phyloP scores from a whole-genome alignment of 1,139 yeast species.

The Protomyces pachydermus region DNA sequence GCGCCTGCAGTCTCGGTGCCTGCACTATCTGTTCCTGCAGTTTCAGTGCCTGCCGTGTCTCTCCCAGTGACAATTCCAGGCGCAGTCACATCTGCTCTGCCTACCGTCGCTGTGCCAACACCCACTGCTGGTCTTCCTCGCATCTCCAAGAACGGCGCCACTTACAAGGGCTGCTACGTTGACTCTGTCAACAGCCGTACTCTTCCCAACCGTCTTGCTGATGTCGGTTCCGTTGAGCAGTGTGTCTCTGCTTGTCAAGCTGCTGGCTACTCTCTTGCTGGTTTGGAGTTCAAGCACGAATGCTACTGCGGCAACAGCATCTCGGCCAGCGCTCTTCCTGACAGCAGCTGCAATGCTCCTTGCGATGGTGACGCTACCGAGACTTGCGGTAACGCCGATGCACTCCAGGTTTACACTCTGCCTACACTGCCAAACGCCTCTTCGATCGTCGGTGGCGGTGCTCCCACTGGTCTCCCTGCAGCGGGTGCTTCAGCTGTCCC shows the following conservation, averaged over 20 bases:
- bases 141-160: not conserved
- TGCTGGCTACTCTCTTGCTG: constrained; percentile 6
- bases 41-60: not conserved
- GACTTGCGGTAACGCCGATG: constrained; percentile 4
- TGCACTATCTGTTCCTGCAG: no score
- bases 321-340: not conserved
- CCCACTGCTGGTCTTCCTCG: not conserved
- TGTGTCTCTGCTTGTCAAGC: not conserved
- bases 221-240: constrained; percentile 2
- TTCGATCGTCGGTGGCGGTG: not conserved
- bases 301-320: constrained; percentile 2
- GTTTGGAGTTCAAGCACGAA: not conserved
- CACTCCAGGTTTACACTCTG: constrained; percentile 16
- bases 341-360: not conserved
- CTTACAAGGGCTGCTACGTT: constrained; percentile 1
- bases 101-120: not conserved
- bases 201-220: not conserved
- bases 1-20: not conserved
- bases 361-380: not conserved
- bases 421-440: not conserved
- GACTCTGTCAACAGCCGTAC: not conserved
- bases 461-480: not conserved
- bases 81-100: no score
- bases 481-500: not conserved
- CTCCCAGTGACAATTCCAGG: not conserved